Percentiles rank a stretch among this genome's conserved stretches.
Evolutionary conservation across 2,329 filamentous ascomycete genomes (phyloP).

Genomic region (Ophiocordyceps camponoti-leonardi): DNA sequence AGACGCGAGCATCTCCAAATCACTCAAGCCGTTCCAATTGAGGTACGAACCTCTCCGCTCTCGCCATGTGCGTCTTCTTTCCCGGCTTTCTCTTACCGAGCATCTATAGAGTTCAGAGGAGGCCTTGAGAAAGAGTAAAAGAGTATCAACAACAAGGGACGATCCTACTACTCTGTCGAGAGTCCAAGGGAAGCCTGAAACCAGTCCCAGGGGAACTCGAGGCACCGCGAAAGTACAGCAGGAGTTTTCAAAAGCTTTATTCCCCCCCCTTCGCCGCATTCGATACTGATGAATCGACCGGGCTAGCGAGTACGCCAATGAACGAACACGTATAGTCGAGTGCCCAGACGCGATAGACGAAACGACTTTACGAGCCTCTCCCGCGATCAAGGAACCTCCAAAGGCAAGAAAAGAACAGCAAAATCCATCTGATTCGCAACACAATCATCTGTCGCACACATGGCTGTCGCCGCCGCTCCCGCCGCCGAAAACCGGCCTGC

Average conservation of each 20-base stretch:
- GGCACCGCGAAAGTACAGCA: not conserved
- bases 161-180: too few relatives aligned
- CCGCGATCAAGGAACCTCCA: not conserved
- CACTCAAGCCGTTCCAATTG: not conserved
- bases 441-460: not conserved
- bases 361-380: not conserved
- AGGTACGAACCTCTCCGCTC: not conserved
- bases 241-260: too few relatives aligned
- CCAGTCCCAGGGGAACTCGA: not conserved
- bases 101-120: not conserved
- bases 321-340: not conserved
- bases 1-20: not conserved
- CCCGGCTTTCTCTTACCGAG: not conserved
- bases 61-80: not conserved
- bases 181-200: not conserved
- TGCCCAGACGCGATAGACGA: not conserved
- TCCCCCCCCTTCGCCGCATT: not conserved
- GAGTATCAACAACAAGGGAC: not conserved
- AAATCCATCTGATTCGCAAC: not conserved
- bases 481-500: slow-evolving; percentile 10
- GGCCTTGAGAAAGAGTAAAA: not conserved
- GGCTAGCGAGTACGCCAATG: not conserved
- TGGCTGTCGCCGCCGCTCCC: slow-evolving; percentile 6
- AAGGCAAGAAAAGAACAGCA: not conserved
- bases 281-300: not conserved